A percentile compares a stretch with the other conserved stretches of the same genome.
Evolutionary conservation across 2,329 filamentous ascomycete genomes (phyloP).

Genomic region (Exophiala sideris): DNA sequence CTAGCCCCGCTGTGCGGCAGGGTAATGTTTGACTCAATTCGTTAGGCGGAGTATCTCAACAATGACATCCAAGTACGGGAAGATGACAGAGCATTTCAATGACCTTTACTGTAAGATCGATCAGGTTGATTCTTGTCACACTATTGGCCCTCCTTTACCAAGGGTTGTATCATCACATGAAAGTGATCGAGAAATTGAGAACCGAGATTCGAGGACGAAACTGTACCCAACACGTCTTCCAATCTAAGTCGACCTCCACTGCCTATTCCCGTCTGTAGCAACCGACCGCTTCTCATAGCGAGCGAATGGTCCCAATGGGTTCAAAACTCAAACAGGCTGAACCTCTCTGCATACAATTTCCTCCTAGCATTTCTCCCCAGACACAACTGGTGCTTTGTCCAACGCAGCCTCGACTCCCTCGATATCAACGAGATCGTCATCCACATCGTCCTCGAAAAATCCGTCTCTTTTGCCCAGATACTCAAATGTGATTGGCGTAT

Average conservation of each 20-base stretch:
- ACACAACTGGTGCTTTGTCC: background rate
- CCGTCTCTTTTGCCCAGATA: constrained; percentile 1
- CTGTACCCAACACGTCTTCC: background rate
- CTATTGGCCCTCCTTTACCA: no score
- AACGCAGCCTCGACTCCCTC: background rate
- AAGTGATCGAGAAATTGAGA: no score
- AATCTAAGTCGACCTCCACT: background rate
- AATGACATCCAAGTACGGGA: background rate
- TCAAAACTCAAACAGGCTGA: background rate
- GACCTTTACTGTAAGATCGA: no score
- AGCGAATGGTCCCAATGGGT: background rate
- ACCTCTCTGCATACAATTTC: background rate
- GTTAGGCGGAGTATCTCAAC: background rate
- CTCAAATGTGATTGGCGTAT: background rate
- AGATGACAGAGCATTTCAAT: background rate
- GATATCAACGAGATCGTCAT: background rate
- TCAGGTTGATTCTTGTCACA: no score
- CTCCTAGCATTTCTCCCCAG: background rate
- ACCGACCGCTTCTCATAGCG: background rate
- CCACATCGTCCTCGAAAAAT: background rate
- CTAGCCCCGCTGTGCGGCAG: background rate
- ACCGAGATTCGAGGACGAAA: background rate
- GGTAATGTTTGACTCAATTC: background rate
- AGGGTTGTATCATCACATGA: no score
- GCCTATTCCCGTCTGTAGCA: background rate